phyloP scores from a whole-genome alignment of 83 land plant species.

The Picea abies region DNA sequence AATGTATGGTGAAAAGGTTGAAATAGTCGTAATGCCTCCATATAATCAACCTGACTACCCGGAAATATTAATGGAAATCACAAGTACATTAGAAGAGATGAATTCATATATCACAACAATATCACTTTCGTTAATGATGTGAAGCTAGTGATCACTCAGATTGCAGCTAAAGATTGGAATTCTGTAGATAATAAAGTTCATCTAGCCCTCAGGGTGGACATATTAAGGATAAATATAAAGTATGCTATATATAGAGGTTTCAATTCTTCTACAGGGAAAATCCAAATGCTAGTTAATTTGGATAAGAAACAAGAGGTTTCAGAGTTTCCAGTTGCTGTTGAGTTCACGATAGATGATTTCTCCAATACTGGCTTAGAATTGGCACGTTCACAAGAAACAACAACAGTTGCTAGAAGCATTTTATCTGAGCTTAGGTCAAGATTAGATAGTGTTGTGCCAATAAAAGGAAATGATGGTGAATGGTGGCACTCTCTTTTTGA shows the following conservation, averaged over 20 bases:
- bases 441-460: no score
- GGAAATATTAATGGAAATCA: constrained; percentile 18
- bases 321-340: constrained; percentile 8
- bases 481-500: no score
- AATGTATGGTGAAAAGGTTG: neutral
- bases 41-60: constrained; percentile 22
- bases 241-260: constrained; percentile 13
- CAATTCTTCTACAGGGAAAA: neutral
- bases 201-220: constrained; percentile 13
- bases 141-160: constrained; percentile 38
- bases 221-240: constrained; percentile 22
- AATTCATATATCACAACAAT: constrained; percentile 14
- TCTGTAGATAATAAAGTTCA: constrained; percentile 29
- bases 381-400: no score
- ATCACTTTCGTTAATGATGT: constrained; percentile 26
- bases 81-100: constrained; percentile 11
- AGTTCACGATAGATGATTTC: neutral
- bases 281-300: constrained; percentile 15
- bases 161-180: constrained; percentile 36
- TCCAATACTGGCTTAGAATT: constrained; percentile 20
- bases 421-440: no score
- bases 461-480: no score
- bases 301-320: constrained; percentile 24
- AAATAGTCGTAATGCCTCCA: constrained; percentile 32
- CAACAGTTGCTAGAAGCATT: no score